Base-by-base conservation (phyloP, 257 asterid genomes). In the Orobanche coerulescens region DNA sequence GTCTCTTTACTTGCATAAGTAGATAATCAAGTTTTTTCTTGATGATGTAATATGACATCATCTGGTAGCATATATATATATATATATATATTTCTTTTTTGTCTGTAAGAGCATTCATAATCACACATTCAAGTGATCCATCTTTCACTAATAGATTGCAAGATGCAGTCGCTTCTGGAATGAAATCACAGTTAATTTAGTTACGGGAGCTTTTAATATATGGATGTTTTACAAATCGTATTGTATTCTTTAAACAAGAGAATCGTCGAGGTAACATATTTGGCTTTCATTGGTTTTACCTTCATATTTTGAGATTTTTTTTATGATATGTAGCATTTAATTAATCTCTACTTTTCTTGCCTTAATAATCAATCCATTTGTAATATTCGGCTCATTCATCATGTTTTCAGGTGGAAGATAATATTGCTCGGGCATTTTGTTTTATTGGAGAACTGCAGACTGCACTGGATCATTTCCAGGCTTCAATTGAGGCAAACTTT, bases 201-300 rank as follows among this genome's bases (percentile, higher is more conserved):
- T 86, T 55, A 68, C 16, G 34, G 82, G 77, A 68, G 89, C 81
- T 65, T 66, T 73, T 72, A 68, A 70, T 70, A 71, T 66, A 23
- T 75, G 12, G 73, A 71, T 62, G 55, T 75, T 62, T 76, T 82
- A 25, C 70, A 72, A 58, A 64, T 48, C 47, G 68, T 64, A 34
- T 57, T 84, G 52, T 95, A 92, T 74, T 94, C 95, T 19, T 75
- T 74, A 70, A 92, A 92, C 76, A 88, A 79, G 87, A 84, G 80
- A 73, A 73, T 82, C 39, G 98, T 97, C 44, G 85, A 92, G 95
- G 98, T 92, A 66, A n/a, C n/a, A 46, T 67, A 50, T 26, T 39
- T 44, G 36, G 44, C 15, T 51, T 44, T 58, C 43, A 34, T 5
- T 48, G 14, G 57, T 40, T 46, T 61, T 66, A 53, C 40, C n/a